Base-by-base conservation (phyloP, 148 eudicot genomes). In the Persicaria maculosa region DNA sequence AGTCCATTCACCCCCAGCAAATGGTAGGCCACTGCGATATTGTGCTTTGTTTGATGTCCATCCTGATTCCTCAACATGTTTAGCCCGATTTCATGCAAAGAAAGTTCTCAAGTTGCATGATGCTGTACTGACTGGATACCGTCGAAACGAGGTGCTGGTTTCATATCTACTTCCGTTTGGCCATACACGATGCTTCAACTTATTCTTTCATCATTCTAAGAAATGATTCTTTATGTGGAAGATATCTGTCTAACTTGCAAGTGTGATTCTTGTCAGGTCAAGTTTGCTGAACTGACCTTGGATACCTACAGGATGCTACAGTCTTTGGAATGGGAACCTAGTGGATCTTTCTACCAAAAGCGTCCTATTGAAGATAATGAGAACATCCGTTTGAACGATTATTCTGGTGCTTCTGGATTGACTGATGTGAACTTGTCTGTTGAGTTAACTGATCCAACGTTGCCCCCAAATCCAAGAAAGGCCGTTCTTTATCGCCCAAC, bases 291-390 rank as follows among this genome's bases (percentile, higher is more conserved):
- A 76, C 81, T 92, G 82, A 92, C 97, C 4, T 71, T 95, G 43
- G 99, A 92, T 85, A 88, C 97, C 70, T 92, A 77, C 74, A 87
- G 99, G 84, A 95, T 95, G 99, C 84, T 90, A 74, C 99, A 95
- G 77, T 90, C 94, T 82, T 86, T 95, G 82, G 99, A 95, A 86
- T 95, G 99, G 99, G 99, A 95, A 87, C 92, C 97, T 22, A 90
- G 96, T 85, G 97, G 93, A 87, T 84, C 91, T 20, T 87, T 85
- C 81, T 89, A 87, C 78, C 90, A 90, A 76, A 86, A 90, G 77
- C 87, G 78, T 74, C 88, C 80, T 62, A 81, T 78, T 80, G 92
- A 86, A 84, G 75, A 86, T n/a, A 59, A 53, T 65, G 86, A 85
- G 79, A 92, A 92, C 81, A 94, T 96, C 59, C 77, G 72, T 78